Conservation (phyloP, 1,139 yeast genomes). For the Meyerozyma guilliermondii region DNA sequence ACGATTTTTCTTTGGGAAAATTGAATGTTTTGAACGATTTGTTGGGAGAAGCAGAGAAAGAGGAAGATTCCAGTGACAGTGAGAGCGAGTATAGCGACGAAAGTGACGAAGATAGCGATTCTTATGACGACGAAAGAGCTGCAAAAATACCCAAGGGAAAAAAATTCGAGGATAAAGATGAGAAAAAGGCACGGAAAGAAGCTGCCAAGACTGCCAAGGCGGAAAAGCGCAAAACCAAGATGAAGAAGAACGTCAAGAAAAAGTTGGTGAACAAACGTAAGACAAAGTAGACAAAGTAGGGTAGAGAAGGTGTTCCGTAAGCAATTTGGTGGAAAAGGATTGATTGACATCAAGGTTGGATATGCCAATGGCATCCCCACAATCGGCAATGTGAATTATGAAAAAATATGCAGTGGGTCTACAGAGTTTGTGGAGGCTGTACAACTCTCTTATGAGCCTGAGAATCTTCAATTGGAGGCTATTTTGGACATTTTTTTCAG, state of each 20-base stretch:
- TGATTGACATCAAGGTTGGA: slow-evolving; percentile 79
- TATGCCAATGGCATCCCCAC: slow-evolving; percentile 71
- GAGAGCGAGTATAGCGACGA: slow-evolving; percentile 15
- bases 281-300: slow-evolving; percentile 13
- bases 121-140: slow-evolving; percentile 25
- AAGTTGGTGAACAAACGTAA: slow-evolving; percentile 58
- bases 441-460: slow-evolving; percentile 79
- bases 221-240: slow-evolving; percentile 84
- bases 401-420: slow-evolving; percentile 67
- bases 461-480: slow-evolving; percentile 49
- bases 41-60: slow-evolving; percentile 28
- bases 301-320: slow-evolving; percentile 79
- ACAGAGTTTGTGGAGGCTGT: slow-evolving; percentile 76
- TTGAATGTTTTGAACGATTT: slow-evolving; percentile 70
- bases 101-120: slow-evolving; percentile 12
- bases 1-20: slow-evolving; percentile 74
- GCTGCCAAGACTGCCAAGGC: slow-evolving; percentile 78
- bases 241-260: slow-evolving; percentile 90
- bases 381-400: slow-evolving; percentile 57
- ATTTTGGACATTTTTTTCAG: slow-evolving; percentile 80
- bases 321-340: slow-evolving; percentile 55
- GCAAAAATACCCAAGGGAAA: slow-evolving; percentile 53
- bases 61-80: slow-evolving; percentile 16
- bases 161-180: slow-evolving; percentile 78
- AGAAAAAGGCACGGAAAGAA: slow-evolving; percentile 77